Evolutionary conservation across 768 basidiomycete species (phyloP).

Genomic region (Termitomyces sp.): DNA sequence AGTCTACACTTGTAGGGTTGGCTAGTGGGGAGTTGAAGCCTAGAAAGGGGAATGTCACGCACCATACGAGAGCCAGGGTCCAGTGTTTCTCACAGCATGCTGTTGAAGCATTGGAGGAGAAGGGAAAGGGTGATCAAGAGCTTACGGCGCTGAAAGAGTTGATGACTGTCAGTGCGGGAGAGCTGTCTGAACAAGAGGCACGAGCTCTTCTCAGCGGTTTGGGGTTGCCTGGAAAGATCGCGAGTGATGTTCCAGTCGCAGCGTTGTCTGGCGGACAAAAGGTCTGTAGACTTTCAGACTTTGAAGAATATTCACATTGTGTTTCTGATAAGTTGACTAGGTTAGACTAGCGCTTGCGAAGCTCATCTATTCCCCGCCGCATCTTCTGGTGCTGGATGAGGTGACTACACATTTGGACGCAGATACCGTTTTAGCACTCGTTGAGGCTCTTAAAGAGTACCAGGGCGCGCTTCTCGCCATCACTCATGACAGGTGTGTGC

Average conservation of each 20-base stretch:
- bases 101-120: conserved; percentile 43
- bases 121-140: conserved; percentile 22
- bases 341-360: conserved; percentile 58
- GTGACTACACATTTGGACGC: conserved; percentile 70
- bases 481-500: conserved; percentile 49
- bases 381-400: conserved; percentile 55
- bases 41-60: conserved; percentile 41
- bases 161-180: conserved; percentile 14
- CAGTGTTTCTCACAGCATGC: conserved; percentile 64
- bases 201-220: conserved; percentile 38
- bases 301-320: background rate
- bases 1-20: conserved; percentile 37
- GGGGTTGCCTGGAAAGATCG: conserved; percentile 40
- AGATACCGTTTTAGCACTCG: conserved; percentile 54
- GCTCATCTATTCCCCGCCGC: conserved; percentile 50
- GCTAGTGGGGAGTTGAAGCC: conserved; percentile 29
- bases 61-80: conserved; percentile 51
- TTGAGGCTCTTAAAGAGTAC: conserved; percentile 46
- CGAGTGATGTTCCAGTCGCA: conserved; percentile 36
- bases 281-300: conserved; percentile 24
- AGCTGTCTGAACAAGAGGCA: conserved; percentile 34
- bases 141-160: conserved; percentile 19
- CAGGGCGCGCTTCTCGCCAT: conserved; percentile 59
- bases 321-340: conserved; percentile 19
- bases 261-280: conserved; percentile 57